Percentiles rank a stretch among this genome's conserved stretches.
Conservation (phyloP, 1,284 basidiomycete species). For the Rhodotorula sp. region DNA sequence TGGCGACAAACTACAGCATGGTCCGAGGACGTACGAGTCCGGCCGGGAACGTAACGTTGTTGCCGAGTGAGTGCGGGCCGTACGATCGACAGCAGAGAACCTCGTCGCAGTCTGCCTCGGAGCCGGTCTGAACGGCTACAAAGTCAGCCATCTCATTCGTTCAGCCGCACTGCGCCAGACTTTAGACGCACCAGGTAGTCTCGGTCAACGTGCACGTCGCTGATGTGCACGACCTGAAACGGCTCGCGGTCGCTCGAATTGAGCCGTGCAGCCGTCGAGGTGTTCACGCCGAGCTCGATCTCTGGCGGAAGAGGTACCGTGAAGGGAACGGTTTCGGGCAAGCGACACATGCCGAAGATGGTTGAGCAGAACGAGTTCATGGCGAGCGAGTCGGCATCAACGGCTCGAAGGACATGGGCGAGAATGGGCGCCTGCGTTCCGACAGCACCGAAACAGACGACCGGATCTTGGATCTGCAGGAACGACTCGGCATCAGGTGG, state of each 20-base stretch:
- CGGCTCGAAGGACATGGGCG: constrained; percentile 58
- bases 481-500: too few relatives aligned
- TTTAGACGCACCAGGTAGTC: constrained; percentile 47
- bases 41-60: not conserved
- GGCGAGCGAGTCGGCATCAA: too few relatives aligned
- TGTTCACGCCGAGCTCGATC: too few relatives aligned
- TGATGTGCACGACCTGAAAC: constrained; percentile 46
- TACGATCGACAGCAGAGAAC: constrained; percentile 60
- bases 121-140: constrained; percentile 47
- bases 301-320: too few relatives aligned
- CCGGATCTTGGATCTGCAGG: constrained; percentile 50
- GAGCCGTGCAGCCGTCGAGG: too few relatives aligned
- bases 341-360: too few relatives aligned
- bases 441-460: constrained; percentile 62
- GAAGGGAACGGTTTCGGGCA: too few relatives aligned
- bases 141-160: not conserved
- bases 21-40: too few relatives aligned
- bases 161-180: not conserved
- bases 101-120: constrained; percentile 61
- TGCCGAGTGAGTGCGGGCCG: constrained; percentile 24
- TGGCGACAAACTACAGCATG: too few relatives aligned
- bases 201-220: constrained; percentile 47
- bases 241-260: constrained; percentile 8
- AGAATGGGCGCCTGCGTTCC: constrained; percentile 60
- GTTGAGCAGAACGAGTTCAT: too few relatives aligned